Evolutionary conservation across 768 basidiomycete genomes (phyloP).

Genomic region (Kwoniella newhampshirensis): DNA sequence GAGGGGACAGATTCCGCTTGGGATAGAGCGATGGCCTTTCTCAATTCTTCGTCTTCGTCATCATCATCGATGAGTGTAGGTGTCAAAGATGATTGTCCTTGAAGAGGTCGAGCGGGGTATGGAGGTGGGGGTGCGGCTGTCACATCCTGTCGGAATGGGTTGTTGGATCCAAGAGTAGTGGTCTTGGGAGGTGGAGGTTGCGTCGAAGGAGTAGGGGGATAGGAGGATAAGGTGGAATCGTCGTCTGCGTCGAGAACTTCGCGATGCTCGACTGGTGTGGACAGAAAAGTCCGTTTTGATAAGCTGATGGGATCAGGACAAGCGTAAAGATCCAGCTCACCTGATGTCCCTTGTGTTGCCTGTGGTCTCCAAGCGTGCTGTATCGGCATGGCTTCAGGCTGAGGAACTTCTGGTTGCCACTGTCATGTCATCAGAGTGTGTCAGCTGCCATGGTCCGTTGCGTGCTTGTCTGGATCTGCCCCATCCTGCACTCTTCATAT

Average conservation of each 20-base stretch:
- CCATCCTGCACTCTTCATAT: too few relatives aligned
- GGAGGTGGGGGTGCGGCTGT: background rate
- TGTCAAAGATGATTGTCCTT: constrained; percentile 4
- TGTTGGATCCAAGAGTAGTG: constrained; percentile 15
- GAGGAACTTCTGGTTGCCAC: constrained; percentile 13
- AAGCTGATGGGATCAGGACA: background rate
- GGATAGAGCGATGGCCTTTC: constrained; percentile 28
- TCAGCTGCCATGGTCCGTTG: constrained; percentile 1
- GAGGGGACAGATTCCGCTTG: constrained; percentile 5
- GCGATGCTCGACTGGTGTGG: constrained; percentile 29
- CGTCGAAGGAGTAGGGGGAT: constrained; percentile 6
- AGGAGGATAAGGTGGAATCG: background rate
- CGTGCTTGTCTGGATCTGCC: too few relatives aligned
- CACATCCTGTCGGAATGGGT: constrained; percentile 23
- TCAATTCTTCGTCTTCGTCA: constrained; percentile 38
- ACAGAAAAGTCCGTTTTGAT: background rate
- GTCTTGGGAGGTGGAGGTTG: background rate
- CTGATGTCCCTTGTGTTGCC: constrained; percentile 13
- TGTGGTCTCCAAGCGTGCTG: constrained; percentile 15
- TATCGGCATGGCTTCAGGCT: constrained; percentile 1
- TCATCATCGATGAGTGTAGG: constrained; percentile 16
- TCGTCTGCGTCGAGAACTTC: constrained; percentile 18
- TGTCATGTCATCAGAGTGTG: background rate
- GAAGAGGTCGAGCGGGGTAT: background rate
- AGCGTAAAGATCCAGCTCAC: constrained; percentile 6